A percentile compares a stretch with the other conserved stretches of the same genome.
phyloP scores from a whole-genome alignment of 2,329 filamentous ascomycete genomes.

The Fusarium xylarioides region DNA sequence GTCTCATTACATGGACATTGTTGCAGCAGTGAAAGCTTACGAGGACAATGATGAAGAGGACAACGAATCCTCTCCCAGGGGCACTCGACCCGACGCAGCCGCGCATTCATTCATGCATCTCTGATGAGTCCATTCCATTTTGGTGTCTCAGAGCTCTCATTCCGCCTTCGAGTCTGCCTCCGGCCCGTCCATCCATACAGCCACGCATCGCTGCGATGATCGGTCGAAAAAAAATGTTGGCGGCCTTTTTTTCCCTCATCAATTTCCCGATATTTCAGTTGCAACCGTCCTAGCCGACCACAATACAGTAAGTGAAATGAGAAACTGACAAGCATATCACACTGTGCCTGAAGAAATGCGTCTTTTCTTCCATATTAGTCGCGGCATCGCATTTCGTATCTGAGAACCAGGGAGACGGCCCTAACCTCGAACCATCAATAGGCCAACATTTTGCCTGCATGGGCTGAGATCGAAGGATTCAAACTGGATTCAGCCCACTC shows the following conservation, averaged over 20 bases:
- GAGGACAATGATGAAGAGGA: conserved; percentile 30
- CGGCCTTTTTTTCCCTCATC: conserved; percentile 6
- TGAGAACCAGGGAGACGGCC: conserved; percentile 10
- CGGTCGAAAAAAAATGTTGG: conserved; percentile 15
- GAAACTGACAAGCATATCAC: conserved; percentile 1
- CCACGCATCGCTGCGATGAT: conserved; percentile 13
- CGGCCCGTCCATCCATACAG: conserved; percentile 19
- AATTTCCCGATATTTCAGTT: conserved; percentile 19
- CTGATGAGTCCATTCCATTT: not conserved
- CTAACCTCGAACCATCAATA: conserved; percentile 8
- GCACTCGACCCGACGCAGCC: not conserved
- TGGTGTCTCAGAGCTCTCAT: conserved; percentile 1
- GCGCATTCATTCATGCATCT: conserved; percentile 18
- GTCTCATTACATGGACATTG: conserved; percentile 18
- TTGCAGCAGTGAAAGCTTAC: conserved; percentile 25
- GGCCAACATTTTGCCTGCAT: conserved; percentile 5
- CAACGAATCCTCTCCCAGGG: conserved; percentile 17
- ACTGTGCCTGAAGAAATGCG: conserved; percentile 32
- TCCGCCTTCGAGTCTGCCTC: conserved; percentile 37
- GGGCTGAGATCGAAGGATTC: conserved; percentile 19
- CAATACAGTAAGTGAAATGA: conserved; percentile 20
- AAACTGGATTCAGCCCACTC: conserved; percentile 12
- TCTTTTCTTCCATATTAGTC: conserved; percentile 21
- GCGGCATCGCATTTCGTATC: conserved; percentile 20
- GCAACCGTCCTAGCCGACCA: conserved; percentile 14